These are phyloP conservation scores for Cyberlindnera euphorbiae DNA, from an alignment of 805 yeast species.

Conservation along the genomic window DNA sequence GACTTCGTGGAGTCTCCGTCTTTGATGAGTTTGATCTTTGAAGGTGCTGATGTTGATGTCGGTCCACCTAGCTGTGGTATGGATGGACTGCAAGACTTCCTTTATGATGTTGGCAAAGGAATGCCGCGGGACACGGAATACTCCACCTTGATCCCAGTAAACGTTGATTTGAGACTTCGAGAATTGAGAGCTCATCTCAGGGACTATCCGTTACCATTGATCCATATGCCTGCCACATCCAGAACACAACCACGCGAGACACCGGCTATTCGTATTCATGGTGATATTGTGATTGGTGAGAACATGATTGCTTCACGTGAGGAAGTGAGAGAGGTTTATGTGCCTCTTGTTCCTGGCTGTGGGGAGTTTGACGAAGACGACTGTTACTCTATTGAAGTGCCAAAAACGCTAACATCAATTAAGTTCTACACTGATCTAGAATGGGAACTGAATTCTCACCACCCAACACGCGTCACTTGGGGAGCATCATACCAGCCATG, in stretches of 20 bases:
- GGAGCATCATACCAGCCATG: conserved; percentile 83
- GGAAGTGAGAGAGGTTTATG: conserved; percentile 54
- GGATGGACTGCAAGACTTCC: conserved; percentile 51
- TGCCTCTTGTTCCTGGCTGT: conserved; percentile 55
- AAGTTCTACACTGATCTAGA: conserved; percentile 63
- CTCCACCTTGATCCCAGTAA: conserved; percentile 63
- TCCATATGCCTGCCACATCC: conserved; percentile 58
- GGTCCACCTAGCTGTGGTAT: conserved; percentile 48
- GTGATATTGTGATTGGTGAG: conserved; percentile 70
- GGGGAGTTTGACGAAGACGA: conserved; percentile 32
- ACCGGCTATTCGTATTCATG: conserved; percentile 40
- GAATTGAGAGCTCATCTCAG: conserved; percentile 70
- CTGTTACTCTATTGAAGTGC: conserved; percentile 56
- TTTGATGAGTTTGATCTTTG: conserved; percentile 46
- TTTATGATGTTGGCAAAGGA: conserved; percentile 76
- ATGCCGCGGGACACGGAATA: conserved; percentile 67
- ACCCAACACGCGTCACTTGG: conserved; percentile 72
- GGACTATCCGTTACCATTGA: conserved; percentile 83
- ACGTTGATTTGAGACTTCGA: conserved; percentile 47
- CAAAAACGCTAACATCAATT: conserved; percentile 72
- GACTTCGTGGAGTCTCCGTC: conserved; percentile 46
- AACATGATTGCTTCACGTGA: conserved; percentile 44
- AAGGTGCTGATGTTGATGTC: conserved; percentile 43
- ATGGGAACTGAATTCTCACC: conserved; percentile 48
- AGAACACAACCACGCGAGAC: conserved; percentile 21